Percentiles rank a stretch among this genome's conserved stretches.
These are phyloP conservation scores for Mycena crocata DNA, from an alignment of 768 basidiomycete species.

Conservation along the genomic window DNA sequence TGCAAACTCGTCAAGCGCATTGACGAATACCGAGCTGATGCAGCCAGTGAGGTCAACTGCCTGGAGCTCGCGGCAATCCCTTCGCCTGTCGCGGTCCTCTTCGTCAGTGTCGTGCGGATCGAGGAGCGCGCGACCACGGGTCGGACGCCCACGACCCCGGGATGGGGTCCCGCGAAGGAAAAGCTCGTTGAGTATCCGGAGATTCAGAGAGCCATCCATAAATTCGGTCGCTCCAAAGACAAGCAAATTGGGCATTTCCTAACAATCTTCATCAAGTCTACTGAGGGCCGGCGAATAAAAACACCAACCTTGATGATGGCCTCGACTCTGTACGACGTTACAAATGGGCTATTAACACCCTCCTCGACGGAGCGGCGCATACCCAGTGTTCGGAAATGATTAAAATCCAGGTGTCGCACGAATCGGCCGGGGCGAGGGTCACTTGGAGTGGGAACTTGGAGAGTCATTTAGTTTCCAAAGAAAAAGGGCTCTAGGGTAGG, in stretches of 20 bases:
- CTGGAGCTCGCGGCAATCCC: conserved; percentile 82
- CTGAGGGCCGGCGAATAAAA: conserved; percentile 21
- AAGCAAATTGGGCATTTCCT: conserved; percentile 91
- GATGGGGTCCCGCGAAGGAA: conserved; percentile 87
- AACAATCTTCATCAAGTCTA: conserved; percentile 30
- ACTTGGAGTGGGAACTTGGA: conserved; percentile 71
- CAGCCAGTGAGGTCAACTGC: conserved; percentile 96
- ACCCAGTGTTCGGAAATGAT: conserved; percentile 96
- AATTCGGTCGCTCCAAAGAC: conserved; percentile 98
- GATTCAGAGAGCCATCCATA: conserved; percentile 93
- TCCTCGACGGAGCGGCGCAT: conserved; percentile 94
- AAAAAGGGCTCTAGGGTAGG: neutral
- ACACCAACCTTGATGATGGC: conserved; percentile 77
- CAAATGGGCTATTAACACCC: conserved; percentile 89
- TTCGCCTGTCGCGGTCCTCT: conserved; percentile 79
- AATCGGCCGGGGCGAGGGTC: conserved; percentile 84
- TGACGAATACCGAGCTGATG: conserved; percentile 90
- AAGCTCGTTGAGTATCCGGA: conserved; percentile 88
- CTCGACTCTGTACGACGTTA: conserved; percentile 88
- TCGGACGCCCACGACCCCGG: conserved; percentile 74
- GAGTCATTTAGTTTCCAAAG: conserved; percentile 20
- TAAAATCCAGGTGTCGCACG: conserved; percentile 91
- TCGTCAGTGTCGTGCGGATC: conserved; percentile 74
- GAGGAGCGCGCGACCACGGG: conserved; percentile 69
- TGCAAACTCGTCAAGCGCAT: conserved; percentile 88